Conservation (phyloP, 805 yeast genomes). For the Kodamaea neixiangensis region DNA sequence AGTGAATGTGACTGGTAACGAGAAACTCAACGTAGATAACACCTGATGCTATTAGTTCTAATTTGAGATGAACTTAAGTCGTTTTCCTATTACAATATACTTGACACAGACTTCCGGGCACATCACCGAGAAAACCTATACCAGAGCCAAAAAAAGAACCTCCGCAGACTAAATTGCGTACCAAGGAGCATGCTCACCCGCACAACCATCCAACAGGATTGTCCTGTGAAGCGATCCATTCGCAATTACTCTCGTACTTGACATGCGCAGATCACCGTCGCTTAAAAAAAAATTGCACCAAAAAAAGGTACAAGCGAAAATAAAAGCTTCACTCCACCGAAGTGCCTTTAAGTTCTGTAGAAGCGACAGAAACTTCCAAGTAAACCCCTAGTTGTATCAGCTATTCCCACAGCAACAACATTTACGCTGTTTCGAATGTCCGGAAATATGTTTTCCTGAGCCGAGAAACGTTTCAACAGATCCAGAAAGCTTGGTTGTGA, state of each 20-base stretch:
- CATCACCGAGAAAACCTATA: neutral
- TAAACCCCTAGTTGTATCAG: neutral
- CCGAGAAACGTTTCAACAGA: neutral
- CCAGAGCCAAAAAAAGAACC: too few species aligned
- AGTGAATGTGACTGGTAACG: too few species aligned
- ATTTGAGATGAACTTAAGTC: too few species aligned
- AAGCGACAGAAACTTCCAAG: neutral
- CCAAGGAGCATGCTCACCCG: neutral
- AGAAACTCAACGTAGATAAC: too few species aligned
- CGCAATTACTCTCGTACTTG: neutral
- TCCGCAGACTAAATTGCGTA: neutral
- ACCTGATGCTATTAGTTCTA: too few species aligned
- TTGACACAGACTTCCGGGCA: too few species aligned
- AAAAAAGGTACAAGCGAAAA: slow-evolving; percentile 2
- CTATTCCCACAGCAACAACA: too few species aligned
- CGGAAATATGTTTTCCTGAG: neutral
- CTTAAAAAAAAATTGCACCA: neutral
- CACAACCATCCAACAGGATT: too few species aligned
- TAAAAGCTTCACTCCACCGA: neutral
- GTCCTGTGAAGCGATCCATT: too few species aligned
- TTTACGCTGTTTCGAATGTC: neutral
- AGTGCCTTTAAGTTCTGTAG: too few species aligned
- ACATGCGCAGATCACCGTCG: neutral
- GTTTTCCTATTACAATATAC: too few species aligned
- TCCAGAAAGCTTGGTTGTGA: neutral